Evolutionary conservation across 2,329 filamentous ascomycete genomes (phyloP), one percentile per base, ranked within the genome.

Genomic region (Ophiostoma triangulosporum): DNA sequence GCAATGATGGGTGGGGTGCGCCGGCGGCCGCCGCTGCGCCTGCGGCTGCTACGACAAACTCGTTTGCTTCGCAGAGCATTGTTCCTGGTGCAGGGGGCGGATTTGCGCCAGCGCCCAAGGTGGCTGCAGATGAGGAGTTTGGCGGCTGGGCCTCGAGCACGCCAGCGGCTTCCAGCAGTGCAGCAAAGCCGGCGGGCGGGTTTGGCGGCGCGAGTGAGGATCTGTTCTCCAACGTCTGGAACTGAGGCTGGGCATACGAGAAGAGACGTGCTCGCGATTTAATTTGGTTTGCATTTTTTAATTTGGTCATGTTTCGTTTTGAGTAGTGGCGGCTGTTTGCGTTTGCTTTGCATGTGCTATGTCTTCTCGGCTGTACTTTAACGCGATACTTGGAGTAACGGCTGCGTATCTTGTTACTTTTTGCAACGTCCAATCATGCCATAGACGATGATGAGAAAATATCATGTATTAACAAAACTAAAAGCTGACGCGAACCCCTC

Each of bases 151-250:
- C 87, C 48, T 94, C 88, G 75, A 70, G 83, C 77, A 63, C 77
- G 60, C 26, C 31, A 14, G 61, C 50, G 73, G 69, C 73, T 8
- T 64, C 68, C 50, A 50, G 50, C 67, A 24, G 64, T 68, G 27
- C 62, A 67, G 14, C 75, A 49, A 78, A 85, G 68, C 71, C 51
- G 1, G 69, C 76, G 26, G 70, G 74, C 22, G 78, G 78, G 14
- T 79, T 83, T 60, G 81, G 78, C 60, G 81, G 78, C 20, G 80
- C 75, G 52, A 82, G 80, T 53, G 91, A 96, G 60, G 91, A 97
- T 70, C 67, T 97, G 62, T 97, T 97, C 69, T 89, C 85, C 31
- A 97, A 97, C 68, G 91, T 97, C 50, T 97, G 91, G 91, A 79
- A 89, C 70, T 96, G n/a, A n/a, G n/a, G n/a, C n/a, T n/a, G n/a